Percentiles rank a stretch among this genome's conserved stretches.
Conservation (phyloP, 768 basidiomycete genomes). For the Hydnomerulius pinastri region DNA sequence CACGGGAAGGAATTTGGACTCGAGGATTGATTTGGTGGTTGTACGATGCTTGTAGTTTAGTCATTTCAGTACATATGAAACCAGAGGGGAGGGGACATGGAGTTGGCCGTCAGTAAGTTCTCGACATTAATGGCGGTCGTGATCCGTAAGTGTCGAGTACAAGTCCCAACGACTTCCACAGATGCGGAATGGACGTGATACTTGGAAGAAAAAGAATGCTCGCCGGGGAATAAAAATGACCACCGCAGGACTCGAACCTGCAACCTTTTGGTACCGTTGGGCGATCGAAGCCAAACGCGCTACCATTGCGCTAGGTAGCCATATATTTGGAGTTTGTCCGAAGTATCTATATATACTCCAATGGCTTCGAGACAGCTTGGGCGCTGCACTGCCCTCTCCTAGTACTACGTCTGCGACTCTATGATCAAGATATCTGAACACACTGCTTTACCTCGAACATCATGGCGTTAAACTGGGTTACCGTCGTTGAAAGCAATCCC, state of each 20-base stretch:
- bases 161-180: no score
- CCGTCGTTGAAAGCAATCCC: slow-evolving; percentile 57
- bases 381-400: not conserved
- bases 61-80: not conserved
- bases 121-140: no score
- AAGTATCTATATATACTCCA: no score
- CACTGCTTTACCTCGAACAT: not conserved
- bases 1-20: slow-evolving; percentile 37
- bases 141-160: no score
- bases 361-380: no score
- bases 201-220: no score
- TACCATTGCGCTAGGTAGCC: slow-evolving; percentile 92
- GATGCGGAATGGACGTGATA: no score
- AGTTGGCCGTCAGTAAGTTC: not conserved
- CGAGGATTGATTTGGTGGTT: slow-evolving; percentile 5
- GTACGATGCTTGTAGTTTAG: not conserved
- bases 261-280: slow-evolving; percentile 85
- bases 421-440: not conserved
- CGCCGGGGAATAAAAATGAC: slow-evolving; percentile 58
- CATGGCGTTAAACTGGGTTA: slow-evolving; percentile 84
- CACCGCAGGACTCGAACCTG: slow-evolving; percentile 97
- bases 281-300: slow-evolving; percentile 93
- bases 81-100: not conserved
- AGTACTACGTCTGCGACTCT: not conserved
- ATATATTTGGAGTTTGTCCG: no score